These are phyloP conservation scores for Radiomyces spectabilis DNA, from an alignment of 192 early-diverging fungal genomes.

Conservation along the genomic window DNA sequence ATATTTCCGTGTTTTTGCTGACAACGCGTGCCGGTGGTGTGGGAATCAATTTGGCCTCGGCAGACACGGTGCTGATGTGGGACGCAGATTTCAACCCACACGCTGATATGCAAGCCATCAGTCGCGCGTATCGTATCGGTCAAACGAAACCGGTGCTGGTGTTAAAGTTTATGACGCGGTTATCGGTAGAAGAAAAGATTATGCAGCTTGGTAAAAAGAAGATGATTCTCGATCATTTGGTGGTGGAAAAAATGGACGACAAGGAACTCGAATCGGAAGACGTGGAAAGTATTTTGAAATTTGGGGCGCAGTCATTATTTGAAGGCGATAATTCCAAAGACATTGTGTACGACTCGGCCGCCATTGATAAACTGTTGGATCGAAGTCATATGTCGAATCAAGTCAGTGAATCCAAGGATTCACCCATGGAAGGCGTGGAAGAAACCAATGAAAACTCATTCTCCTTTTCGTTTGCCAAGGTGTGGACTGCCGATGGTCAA, in stretches of 20 bases:
- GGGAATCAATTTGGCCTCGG: constrained; percentile 65
- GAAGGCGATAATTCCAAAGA: constrained; percentile 38
- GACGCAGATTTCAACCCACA: constrained; percentile 75
- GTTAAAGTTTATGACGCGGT: constrained; percentile 55
- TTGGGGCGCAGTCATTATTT: constrained; percentile 64
- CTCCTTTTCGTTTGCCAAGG: constrained; percentile 54
- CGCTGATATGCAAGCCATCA: constrained; percentile 63
- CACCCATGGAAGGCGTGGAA: too few relatives aligned
- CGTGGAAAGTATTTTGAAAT: constrained; percentile 56
- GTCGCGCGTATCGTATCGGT: constrained; percentile 68
- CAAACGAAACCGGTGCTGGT: constrained; percentile 60
- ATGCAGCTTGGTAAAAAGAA: constrained; percentile 69
- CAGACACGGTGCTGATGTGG: constrained; percentile 70
- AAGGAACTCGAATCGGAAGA: constrained; percentile 46
- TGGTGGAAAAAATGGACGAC: constrained; percentile 66
- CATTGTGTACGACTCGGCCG: constrained; percentile 48
- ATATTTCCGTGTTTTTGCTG: constrained; percentile 58
- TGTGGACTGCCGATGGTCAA: constrained; percentile 52
- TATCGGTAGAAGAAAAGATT: constrained; percentile 58
- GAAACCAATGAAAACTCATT: constrained; percentile 28
- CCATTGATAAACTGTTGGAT: constrained; percentile 53
- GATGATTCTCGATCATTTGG: constrained; percentile 65
- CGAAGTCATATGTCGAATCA: constrained; percentile 39
- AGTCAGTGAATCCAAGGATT: background rate
- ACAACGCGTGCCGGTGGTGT: constrained; percentile 72